Conservation (phyloP, 805 yeast genomes). For the Spathaspora arborariae region DNA sequence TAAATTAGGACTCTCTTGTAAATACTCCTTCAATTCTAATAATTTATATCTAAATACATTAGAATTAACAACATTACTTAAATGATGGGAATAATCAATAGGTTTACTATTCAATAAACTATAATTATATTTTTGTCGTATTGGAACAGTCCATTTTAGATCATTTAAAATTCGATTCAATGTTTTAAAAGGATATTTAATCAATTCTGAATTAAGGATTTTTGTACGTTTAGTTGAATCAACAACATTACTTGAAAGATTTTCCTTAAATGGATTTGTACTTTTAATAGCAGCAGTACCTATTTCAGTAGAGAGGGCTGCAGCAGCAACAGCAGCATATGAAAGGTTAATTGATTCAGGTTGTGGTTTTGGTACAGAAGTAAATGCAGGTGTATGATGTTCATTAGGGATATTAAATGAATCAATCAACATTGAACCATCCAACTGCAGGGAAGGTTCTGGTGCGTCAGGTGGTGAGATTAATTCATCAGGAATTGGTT, state of each 20-base stretch:
- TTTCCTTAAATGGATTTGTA: conserved; percentile 11
- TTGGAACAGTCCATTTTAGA: conserved; percentile 35
- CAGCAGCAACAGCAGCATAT: not conserved
- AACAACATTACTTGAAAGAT: conserved; percentile 4
- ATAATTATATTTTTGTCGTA: conserved; percentile 9
- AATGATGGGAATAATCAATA: conserved; percentile 32
- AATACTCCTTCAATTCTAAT: conserved; percentile 32
- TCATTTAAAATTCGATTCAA: conserved; percentile 67
- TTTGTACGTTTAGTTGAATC: conserved; percentile 8
- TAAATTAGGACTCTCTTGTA: conserved; percentile 30
- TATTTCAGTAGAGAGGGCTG: not conserved
- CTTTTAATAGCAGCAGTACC: not conserved
- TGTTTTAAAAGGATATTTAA: conserved; percentile 50
- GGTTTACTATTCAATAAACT: conserved; percentile 29
- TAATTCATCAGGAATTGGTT: not conserved
- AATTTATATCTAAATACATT: conserved; percentile 14
- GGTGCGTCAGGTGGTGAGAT: not conserved
- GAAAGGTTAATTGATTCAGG: not conserved
- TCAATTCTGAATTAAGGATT: conserved; percentile 9
- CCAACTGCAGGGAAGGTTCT: not conserved
- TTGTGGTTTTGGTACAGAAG: not conserved
- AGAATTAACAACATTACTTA: conserved; percentile 12
- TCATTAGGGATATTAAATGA: not conserved
- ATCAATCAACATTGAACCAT: not conserved
- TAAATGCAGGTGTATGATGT: not conserved